Base-by-base conservation (phyloP, 1,139 yeast species). In the Arxiozyma slooffiae region DNA sequence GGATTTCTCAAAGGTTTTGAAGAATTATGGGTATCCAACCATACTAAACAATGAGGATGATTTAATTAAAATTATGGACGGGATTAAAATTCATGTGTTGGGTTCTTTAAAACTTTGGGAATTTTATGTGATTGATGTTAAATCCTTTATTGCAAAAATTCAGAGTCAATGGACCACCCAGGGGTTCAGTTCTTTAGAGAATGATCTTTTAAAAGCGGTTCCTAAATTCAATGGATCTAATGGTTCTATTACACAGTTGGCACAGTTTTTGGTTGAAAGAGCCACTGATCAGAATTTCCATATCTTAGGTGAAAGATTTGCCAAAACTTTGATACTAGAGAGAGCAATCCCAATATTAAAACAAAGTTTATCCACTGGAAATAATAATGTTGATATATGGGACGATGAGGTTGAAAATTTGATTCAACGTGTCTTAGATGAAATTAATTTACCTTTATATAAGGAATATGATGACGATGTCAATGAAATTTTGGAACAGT, bases 31-130 rank as follows among this genome's bases (percentile, higher is more conserved):
- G 0, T 79, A 78, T 52, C 90, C 95, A 1, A 74, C 81, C 0
- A 70, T 64, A 0, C 67, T 89, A 48, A 65, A 69, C 4, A 63
- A 68, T 26, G 71, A 70, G 7, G 72, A 68, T 3, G 96, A 89
- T 57, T 67, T 92, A 38, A 68, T 76, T 46, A 64, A 63, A 38
- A 69, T 90, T 39, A 77, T 85, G 71, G 80, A 77, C 22, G 95
- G 88, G 11, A 71, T 90, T 48, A 76, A 78, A 53, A 67, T 72
- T 8, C 81, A 85, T 57, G 96, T 89, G 1, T 61, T 88, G 44
- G 81, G 77, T 24, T 73, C 76, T 9, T 69, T 88, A 51, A 76
- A 81, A 53, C 74, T 92, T 49, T 92, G 98, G 98, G 89, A 92
- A 66, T 92, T 71, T 66, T 92, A 89, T 62, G 90, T 84, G 11